Percentiles rank a stretch among this genome's conserved stretches.
Evolutionary conservation across 768 basidiomycete species (phyloP).

Genomic region (Mycena rosella): DNA sequence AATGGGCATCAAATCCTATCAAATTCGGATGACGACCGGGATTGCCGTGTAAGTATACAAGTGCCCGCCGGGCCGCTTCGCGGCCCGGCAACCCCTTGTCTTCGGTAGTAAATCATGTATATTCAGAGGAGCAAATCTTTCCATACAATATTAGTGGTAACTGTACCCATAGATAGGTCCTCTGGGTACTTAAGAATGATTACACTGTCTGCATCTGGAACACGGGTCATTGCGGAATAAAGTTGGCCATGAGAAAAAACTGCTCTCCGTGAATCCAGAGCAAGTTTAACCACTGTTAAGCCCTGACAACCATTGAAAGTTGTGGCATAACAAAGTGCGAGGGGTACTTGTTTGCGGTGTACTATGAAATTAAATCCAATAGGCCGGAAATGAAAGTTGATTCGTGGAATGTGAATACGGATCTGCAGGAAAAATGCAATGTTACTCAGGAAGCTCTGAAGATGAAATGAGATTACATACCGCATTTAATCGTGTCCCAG

Average conservation of each 20-base stretch:
- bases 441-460: not conserved
- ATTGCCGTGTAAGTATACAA: too few species aligned
- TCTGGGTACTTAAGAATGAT: too few species aligned
- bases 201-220: not conserved
- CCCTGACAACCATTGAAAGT: not conserved
- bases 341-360: not conserved
- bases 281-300: not conserved
- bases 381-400: not conserved
- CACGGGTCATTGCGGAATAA: not conserved
- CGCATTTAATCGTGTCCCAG: not conserved
- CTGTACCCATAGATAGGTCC: too few species aligned
- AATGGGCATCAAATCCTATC: too few species aligned
- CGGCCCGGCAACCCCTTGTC: too few species aligned
- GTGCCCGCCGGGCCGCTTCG: too few species aligned
- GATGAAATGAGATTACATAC: not conserved
- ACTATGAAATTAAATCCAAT: not conserved
- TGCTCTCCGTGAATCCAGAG: not conserved
- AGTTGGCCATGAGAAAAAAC: constrained; percentile 4
- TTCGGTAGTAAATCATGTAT: too few species aligned
- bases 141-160: too few species aligned
- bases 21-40: too few species aligned
- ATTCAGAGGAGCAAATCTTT: too few species aligned
- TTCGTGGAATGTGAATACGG: not conserved
- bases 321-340: not conserved
- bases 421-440: too few species aligned